phyloP scores from a whole-genome alignment of 1,284 basidiomycete species.

The Mycosarcoma maydis region DNA sequence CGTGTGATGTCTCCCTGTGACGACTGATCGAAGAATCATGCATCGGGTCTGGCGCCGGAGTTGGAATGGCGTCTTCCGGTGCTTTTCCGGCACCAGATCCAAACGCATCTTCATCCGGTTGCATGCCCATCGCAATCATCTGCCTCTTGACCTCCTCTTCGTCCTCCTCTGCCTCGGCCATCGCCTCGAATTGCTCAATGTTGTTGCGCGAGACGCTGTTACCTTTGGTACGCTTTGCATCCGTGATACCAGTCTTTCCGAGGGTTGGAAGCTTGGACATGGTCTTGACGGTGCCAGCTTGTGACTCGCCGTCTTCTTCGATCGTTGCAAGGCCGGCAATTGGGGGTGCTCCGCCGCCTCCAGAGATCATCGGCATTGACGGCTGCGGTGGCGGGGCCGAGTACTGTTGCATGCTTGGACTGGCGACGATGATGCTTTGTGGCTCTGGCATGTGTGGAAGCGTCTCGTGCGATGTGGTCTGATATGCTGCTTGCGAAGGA shows the following conservation, averaged over 20 bases:
- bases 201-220: constrained; percentile 51
- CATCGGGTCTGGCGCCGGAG: constrained; percentile 1
- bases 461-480: constrained; percentile 3
- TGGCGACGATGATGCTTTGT: constrained; percentile 7
- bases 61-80: background rate
- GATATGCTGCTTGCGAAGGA: constrained; percentile 11
- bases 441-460: constrained; percentile 35
- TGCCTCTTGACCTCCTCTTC: constrained; percentile 51
- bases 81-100: constrained; percentile 7
- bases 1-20: constrained; percentile 15
- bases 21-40: constrained; percentile 9
- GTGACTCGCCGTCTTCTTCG: constrained; percentile 56
- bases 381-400: constrained; percentile 19
- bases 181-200: constrained; percentile 54
- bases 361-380: background rate
- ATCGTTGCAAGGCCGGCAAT: constrained; percentile 54
- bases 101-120: constrained; percentile 48
- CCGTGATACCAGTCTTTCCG: constrained; percentile 35
- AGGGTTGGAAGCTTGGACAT: constrained; percentile 39
- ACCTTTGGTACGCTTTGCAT: constrained; percentile 20
- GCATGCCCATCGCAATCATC: constrained; percentile 50
- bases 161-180: constrained; percentile 52
- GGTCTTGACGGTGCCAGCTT: constrained; percentile 54
- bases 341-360: constrained; percentile 5
- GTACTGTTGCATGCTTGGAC: constrained; percentile 13